Conservation (phyloP, 352 stramenopile genomes). For the Globisporangium paroecandrum region DNA sequence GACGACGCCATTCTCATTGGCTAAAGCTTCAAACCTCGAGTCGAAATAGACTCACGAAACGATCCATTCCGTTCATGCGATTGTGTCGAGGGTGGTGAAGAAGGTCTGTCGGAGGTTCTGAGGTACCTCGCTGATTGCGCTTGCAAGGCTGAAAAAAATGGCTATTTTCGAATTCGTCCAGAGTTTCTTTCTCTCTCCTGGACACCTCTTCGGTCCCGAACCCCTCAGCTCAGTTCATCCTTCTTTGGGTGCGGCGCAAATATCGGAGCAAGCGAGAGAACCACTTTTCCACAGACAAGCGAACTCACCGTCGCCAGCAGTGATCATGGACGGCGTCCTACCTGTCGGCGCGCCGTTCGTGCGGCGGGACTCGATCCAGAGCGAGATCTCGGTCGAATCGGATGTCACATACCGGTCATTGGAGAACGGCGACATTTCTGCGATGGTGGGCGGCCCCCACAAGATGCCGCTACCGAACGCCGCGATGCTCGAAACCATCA, state of each 20-base stretch:
- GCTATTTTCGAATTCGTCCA: background rate
- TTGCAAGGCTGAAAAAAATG: background rate
- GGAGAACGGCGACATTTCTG: constrained; percentile 35
- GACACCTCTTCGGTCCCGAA: background rate
- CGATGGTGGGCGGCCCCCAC: constrained; percentile 3
- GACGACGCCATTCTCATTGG: background rate
- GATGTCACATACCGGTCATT: constrained; percentile 45
- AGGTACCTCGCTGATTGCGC: background rate
- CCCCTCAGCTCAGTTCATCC: background rate
- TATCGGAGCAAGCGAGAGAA: background rate
- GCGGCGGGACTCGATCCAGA: constrained; percentile 32
- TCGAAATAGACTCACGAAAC: constrained; percentile 1
- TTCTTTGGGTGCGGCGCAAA: constrained; percentile 1
- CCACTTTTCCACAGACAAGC: background rate
- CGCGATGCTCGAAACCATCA: constrained; percentile 5
- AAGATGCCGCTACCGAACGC: background rate
- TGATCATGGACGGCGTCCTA: constrained; percentile 18
- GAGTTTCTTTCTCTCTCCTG: background rate
- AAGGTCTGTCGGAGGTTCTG: background rate
- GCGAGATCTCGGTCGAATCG: constrained; percentile 39
- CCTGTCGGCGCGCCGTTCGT: constrained; percentile 9
- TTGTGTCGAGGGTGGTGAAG: background rate
- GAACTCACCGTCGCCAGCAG: too few species aligned
- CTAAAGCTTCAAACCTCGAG: background rate
- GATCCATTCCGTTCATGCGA: constrained; percentile 6